Evolutionary conservation across 768 basidiomycete genomes (phyloP), one percentile per base, ranked within the genome.

Genomic region (Pleurotus tuoliensis): DNA sequence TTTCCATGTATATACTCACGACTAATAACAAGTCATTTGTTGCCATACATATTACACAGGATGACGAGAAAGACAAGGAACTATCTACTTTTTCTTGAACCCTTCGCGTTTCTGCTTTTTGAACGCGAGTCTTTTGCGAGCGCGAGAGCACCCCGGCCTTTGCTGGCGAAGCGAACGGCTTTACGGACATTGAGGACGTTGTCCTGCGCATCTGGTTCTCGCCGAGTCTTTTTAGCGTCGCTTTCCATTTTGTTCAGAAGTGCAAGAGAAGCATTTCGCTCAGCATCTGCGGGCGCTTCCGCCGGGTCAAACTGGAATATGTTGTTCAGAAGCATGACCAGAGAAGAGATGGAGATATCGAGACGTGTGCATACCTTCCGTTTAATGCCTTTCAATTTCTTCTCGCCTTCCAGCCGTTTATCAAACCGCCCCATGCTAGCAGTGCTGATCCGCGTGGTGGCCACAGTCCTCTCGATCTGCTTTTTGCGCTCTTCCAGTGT

Each of bases 391-490:
- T 83, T 83, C 44, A 86, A 68, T 71, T 92, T 94, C 69, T 91
- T 90, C 71, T 99, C 97, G 11, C 95, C 95, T 51, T 95, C 89
- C 18, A 98, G 80, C 66, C 79, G 84, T 61, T 83, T 87, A 69
- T 98, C 96, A 64, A 97, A 99, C 63, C 82, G 87, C 61, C 97
- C 97, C 87, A 99, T 87, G 64, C 92, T 95, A 0, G 94, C 97
- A 0, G 97, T 99, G 59, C 94, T 94, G 25, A 77, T 74, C 58
- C 90, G 83, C 1, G 89, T 86, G 9, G 86, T 80, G 6, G 90
- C 84, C 22, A 97, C 75, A 1, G 88, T 87, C 56, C 79, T 78
- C 18, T 94, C 89, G 15, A 98, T 81, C 12, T 92, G 86, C 12
- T 67, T 62, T 71, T 93, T 92, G 20, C 90, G 84, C 47, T 78